phyloP scores from a whole-genome alignment of 208 protist genomes.

The Trypanosoma vivax region DNA sequence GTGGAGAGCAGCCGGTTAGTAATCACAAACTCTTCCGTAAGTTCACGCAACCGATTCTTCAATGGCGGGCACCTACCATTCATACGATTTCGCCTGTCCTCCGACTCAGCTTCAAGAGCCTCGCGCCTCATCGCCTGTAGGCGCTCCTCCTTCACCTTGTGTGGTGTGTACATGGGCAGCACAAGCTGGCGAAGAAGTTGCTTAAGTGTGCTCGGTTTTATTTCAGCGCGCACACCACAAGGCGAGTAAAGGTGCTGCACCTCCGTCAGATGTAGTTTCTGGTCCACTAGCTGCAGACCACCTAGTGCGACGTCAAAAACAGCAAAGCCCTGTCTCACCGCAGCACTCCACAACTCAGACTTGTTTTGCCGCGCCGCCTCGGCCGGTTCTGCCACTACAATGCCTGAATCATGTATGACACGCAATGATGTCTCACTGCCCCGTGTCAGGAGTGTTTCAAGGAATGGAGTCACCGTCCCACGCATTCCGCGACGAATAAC shows the following conservation, averaged over 20 bases:
- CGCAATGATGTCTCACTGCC: conserved; percentile 52
- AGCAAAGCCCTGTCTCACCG: conserved; percentile 67
- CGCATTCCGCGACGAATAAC: conserved; percentile 15
- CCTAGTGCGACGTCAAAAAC: conserved; percentile 76
- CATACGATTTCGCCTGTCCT: conserved; percentile 17
- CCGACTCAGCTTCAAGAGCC: conserved; percentile 18
- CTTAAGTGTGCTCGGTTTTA: conserved; percentile 30
- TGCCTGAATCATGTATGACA: conserved; percentile 53
- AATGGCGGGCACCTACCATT: conserved; percentile 41
- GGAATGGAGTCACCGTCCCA: conserved; percentile 14
- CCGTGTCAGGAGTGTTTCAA: conserved; percentile 58
- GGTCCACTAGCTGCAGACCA: conserved; percentile 78
- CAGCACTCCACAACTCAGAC: conserved; percentile 28
- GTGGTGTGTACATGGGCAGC: conserved; percentile 54
- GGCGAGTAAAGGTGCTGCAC: conserved; percentile 42
- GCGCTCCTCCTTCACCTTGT: conserved; percentile 36
- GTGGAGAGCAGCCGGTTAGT: conserved; percentile 48
- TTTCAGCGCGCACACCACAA: conserved; percentile 15
- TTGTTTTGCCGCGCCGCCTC: conserved; percentile 40
- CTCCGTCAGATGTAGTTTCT: conserved; percentile 49
- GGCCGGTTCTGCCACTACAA: conserved; percentile 57
- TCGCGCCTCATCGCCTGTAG: conserved; percentile 25
- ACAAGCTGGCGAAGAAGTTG: conserved; percentile 58
- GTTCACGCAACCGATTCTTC: conserved; percentile 43
- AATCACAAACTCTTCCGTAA: conserved; percentile 69